Conservation (phyloP, 192 early-diverging fungal species). For the Thamnidium elegans region DNA sequence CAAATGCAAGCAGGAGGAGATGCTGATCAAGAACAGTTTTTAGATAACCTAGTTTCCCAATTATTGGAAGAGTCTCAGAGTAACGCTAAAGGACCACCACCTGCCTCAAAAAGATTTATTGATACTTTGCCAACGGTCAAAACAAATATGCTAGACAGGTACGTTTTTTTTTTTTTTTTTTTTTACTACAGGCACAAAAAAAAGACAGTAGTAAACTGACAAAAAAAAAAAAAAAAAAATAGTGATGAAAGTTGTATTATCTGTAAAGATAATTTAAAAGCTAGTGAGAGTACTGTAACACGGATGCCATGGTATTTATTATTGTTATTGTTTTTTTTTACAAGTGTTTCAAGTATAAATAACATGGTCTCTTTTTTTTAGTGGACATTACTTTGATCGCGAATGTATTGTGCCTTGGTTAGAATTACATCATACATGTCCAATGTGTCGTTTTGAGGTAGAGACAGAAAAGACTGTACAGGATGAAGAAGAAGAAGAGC, state of each 20-base stretch:
- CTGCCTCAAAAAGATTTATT: slow-evolving; percentile 40
- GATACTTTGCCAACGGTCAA: slow-evolving; percentile 22
- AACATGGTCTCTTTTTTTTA: slow-evolving; percentile 12
- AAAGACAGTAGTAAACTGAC: not conserved
- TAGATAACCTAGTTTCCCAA: slow-evolving; percentile 40
- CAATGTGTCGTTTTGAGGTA: slow-evolving; percentile 34
- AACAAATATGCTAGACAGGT: slow-evolving; percentile 20
- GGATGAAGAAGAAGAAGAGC: slow-evolving; percentile 39
- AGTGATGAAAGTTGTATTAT: slow-evolving; percentile 43
- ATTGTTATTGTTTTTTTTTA: not conserved
- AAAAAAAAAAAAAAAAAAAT: slow-evolving; percentile 3
- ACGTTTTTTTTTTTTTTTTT: no score
- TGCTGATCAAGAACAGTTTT: slow-evolving; percentile 34
- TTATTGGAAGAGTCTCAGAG: slow-evolving; percentile 39
- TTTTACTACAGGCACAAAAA: not conserved
- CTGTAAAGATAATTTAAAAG: slow-evolving; percentile 36
- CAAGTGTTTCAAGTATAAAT: not conserved
- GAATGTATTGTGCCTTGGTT: slow-evolving; percentile 40
- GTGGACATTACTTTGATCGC: slow-evolving; percentile 39
- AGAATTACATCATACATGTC: slow-evolving; percentile 39
- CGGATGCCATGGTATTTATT: slow-evolving; percentile 40
- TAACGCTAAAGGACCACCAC: slow-evolving; percentile 39
- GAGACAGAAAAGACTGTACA: slow-evolving; percentile 34
- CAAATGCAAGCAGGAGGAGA: slow-evolving; percentile 32
- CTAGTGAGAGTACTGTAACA: slow-evolving; percentile 30